These are phyloP conservation scores for Coemansia sp. DNA, from an alignment of 192 early-diverging fungal genomes.

Conservation along the genomic window DNA sequence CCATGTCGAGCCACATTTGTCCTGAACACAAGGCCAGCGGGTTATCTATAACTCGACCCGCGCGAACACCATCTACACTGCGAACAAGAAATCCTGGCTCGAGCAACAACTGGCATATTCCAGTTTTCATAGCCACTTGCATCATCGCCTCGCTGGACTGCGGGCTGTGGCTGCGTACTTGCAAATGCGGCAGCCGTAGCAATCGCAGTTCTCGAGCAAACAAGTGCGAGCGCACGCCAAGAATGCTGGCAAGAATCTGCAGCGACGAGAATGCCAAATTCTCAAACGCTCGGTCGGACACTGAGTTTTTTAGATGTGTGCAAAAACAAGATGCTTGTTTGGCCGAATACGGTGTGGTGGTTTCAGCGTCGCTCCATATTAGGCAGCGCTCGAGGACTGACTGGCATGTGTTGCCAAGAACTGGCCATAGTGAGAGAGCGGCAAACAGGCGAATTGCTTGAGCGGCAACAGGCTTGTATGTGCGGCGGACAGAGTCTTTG, in stretches of 20 bases:
- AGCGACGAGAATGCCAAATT: slow-evolving; percentile 13
- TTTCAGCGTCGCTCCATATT: slow-evolving; percentile 12
- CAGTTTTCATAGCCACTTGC: slow-evolving; percentile 26
- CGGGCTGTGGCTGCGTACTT: slow-evolving; percentile 33
- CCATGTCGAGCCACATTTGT: slow-evolving; percentile 49
- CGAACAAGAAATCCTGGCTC: slow-evolving; percentile 18
- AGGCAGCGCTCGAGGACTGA: slow-evolving; percentile 12
- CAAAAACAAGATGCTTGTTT: not conserved
- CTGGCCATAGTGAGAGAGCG: slow-evolving; percentile 11
- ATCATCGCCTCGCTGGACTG: slow-evolving; percentile 34
- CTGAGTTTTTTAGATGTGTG: not conserved
- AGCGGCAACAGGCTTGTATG: slow-evolving; percentile 12
- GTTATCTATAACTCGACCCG: not conserved
- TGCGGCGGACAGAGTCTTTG: not conserved
- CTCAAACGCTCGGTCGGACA: slow-evolving; percentile 2
- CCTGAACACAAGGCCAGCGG: slow-evolving; percentile 12
- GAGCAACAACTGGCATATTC: slow-evolving; percentile 20
- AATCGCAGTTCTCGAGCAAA: slow-evolving; percentile 5
- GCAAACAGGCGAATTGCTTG: slow-evolving; percentile 14
- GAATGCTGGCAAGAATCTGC: slow-evolving; percentile 23
- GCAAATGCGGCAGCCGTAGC: slow-evolving; percentile 28
- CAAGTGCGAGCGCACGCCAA: slow-evolving; percentile 25
- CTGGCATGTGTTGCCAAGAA: slow-evolving; percentile 8
- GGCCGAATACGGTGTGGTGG: not conserved
- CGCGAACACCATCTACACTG: not conserved